Base-by-base conservation (phyloP, 805 yeast species). In the Pichia thaimueangensis region DNA sequence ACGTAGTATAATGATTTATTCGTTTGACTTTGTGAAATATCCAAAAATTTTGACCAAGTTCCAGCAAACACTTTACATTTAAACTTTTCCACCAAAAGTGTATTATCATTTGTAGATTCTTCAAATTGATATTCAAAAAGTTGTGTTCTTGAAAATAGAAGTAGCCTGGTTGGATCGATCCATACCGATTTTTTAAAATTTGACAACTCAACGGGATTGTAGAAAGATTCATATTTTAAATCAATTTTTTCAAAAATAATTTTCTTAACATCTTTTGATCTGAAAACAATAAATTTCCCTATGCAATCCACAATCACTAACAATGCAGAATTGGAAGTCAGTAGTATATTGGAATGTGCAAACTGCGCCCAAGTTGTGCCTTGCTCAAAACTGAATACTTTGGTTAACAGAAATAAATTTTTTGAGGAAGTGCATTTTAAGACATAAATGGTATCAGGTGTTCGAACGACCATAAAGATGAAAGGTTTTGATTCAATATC, bases 21-120 rank as follows among this genome's bases (percentile, higher is more conserved):
- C 30, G 54, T 54, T 4, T 38, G 32, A 11, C 45, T 41, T 11
- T 65, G 57, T 17, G 45, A 52, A 40, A 71, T 58, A 42, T 78
- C 86, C 34, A 71, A 57, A 2, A 81, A 48, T 29, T 60, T 58
- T 0, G 82, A 69, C 80, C 81, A 78, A 0, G 73, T 65, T 27
- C 73, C 71, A 1, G 80, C 73, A 8, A 75, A 65, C 1, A 75
- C 62, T 16, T 74, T 47, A 43, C 67, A 63, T 3, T 55, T 49
- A 29, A 59, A 55, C 49, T 45, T 47, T 19, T 63, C 57, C 8
- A 55, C 54, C 4, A 56, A 15, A 12, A n/a, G 6, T 2, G 9
- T 28, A 22, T 12, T 16, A 21, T 22, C 25, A n/a, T n/a, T 24
- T 19, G 13, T 48, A 7, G 54, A 43, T 16, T 6, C 22, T 6